These are phyloP conservation scores for Limnanthes douglasii DNA, from an alignment of 345 rosid species.

Conservation along the genomic window DNA sequence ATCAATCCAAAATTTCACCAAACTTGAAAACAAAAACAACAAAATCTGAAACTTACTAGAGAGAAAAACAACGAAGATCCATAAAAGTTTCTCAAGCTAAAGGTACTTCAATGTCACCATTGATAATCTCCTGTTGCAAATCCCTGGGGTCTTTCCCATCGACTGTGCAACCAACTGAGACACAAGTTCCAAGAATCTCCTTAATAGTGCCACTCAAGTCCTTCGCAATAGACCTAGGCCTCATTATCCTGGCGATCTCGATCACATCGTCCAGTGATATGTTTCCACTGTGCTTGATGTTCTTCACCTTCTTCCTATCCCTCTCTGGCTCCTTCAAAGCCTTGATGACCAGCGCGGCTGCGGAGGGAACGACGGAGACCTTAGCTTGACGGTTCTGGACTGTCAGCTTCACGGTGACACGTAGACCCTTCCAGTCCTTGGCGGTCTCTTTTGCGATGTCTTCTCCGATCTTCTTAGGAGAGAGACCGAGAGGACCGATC, in stretches of 20 bases:
- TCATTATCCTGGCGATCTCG: slow-evolving; percentile 21
- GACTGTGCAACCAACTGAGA: slow-evolving; percentile 31
- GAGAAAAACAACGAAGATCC: background rate
- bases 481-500: slow-evolving; percentile 54
- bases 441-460: slow-evolving; percentile 51
- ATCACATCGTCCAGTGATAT: slow-evolving; percentile 18
- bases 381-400: slow-evolving; percentile 51
- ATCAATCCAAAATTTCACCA: background rate
- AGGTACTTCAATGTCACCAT: slow-evolving; percentile 27
- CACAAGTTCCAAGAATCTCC: slow-evolving; percentile 26
- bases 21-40: background rate
- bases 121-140: slow-evolving; percentile 23
- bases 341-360: slow-evolving; percentile 41
- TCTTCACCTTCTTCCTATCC: slow-evolving; percentile 20
- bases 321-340: slow-evolving; percentile 31
- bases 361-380: slow-evolving; percentile 40
- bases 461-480: slow-evolving; percentile 50
- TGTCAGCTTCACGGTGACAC: slow-evolving; percentile 42
- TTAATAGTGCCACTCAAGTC: slow-evolving; percentile 25
- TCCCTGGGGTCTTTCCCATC: slow-evolving; percentile 49
- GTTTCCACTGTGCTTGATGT: slow-evolving; percentile 21
- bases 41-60: background rate
- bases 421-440: slow-evolving; percentile 49
- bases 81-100: background rate
- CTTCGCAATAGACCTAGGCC: slow-evolving; percentile 20